Percentiles rank a stretch among this genome's conserved stretches.
Conservation (phyloP, 2,329 filamentous ascomycete genomes). For the Colletotrichum shisoi region DNA sequence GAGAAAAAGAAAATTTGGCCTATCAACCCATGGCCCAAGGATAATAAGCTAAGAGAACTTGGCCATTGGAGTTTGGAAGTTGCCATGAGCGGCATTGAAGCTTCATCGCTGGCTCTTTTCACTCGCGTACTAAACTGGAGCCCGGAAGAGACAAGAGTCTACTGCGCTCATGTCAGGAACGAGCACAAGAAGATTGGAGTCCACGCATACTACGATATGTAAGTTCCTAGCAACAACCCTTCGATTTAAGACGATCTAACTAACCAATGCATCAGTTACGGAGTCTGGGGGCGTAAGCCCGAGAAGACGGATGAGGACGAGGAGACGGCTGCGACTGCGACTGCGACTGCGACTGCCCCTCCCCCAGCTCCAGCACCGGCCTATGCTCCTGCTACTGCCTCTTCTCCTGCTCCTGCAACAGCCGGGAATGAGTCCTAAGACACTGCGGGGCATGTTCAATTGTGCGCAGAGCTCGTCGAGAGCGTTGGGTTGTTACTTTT, state of each 20-base stretch:
- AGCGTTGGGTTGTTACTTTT: neutral
- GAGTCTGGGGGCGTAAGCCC: conserved; percentile 26
- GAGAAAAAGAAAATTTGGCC: conserved; percentile 60
- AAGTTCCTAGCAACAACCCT: conserved; percentile 32
- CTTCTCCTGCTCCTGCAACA: no score
- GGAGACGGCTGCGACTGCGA: neutral
- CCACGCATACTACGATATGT: conserved; percentile 53
- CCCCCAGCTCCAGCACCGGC: no score
- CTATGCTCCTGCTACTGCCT: no score
- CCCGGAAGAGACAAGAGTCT: conserved; percentile 46
- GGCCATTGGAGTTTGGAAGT: conserved; percentile 46
- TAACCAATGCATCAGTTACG: conserved; percentile 18
- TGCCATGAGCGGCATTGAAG: conserved; percentile 45
- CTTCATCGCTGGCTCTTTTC: conserved; percentile 47
- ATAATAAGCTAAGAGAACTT: conserved; percentile 59
- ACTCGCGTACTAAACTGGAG: conserved; percentile 49
- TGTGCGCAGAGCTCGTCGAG: neutral
- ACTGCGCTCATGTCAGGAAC: conserved; percentile 47
- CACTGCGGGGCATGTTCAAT: neutral
- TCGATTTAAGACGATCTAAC: no score
- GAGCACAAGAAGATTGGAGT: conserved; percentile 46
- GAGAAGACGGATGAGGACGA: conserved; percentile 18
- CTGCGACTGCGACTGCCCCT: no score
- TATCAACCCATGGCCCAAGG: conserved; percentile 60
- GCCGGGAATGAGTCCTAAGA: neutral